These are phyloP conservation scores for Neopestalotiopsis rosae DNA, from an alignment of 2,329 filamentous ascomycete species.

Conservation along the genomic window DNA sequence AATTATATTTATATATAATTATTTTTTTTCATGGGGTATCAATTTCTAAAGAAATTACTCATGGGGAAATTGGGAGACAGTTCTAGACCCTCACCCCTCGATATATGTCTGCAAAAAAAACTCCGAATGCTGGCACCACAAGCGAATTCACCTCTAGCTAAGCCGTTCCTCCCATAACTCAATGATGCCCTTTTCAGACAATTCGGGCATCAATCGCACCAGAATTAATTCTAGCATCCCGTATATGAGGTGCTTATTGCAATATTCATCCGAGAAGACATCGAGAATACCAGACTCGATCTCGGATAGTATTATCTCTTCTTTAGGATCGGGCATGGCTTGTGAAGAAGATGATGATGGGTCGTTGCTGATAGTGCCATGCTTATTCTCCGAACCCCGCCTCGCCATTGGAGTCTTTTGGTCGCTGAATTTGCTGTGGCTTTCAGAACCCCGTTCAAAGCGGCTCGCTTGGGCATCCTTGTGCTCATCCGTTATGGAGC, in stretches of 20 bases:
- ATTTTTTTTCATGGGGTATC: too few species aligned
- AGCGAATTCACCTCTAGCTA: constrained; percentile 25
- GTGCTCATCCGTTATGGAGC: not conserved
- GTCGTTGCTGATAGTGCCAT: constrained; percentile 8
- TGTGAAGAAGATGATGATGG: not conserved
- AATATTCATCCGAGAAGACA: constrained; percentile 80
- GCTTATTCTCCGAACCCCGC: not conserved
- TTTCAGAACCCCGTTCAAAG: not conserved
- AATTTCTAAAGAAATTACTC: not conserved
- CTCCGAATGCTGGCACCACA: not conserved
- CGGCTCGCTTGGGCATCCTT: constrained; percentile 7
- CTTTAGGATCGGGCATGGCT: constrained; percentile 35
- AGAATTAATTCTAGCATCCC: constrained; percentile 80
- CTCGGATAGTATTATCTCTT: constrained; percentile 59
- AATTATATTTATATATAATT: too few species aligned
- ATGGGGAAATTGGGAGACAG: not conserved
- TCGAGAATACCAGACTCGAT: constrained; percentile 71
- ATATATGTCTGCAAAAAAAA: not conserved
- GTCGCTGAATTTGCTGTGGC: not conserved
- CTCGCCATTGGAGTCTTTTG: not conserved
- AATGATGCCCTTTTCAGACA: constrained; percentile 72
- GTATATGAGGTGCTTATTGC: constrained; percentile 92
- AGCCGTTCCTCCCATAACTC: constrained; percentile 79
- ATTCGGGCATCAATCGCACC: constrained; percentile 83
- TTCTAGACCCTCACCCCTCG: not conserved